Evolutionary conservation across 352 stramenopile genomes (phyloP), one percentile per base, ranked within the genome.

Genomic region (Elongisporangium prolatum): DNA sequence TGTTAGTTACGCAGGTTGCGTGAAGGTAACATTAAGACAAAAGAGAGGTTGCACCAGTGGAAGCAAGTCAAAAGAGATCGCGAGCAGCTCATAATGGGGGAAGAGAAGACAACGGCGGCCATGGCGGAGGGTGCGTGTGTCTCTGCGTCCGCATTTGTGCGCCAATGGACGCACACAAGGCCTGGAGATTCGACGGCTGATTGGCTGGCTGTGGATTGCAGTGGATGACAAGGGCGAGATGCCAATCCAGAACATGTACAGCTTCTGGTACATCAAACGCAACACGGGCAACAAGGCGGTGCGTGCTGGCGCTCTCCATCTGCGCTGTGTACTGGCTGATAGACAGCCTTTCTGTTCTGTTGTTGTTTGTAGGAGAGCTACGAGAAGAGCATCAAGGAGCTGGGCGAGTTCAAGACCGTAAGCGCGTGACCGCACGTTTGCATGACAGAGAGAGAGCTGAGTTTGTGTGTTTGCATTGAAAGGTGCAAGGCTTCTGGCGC

Each of bases 321-420:
- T 64, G 24, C 21, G 25, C 22, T 51, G 7, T 7, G 56, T 37
- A 49, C 17, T 9, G 34, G 5, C 34, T 44, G 34, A 44, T 4
- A 4, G 34, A 4, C 11, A 7, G n/a, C n/a, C n/a, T n/a, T n/a
- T n/a, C n/a, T n/a, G n/a, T 18, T 69, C 21, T 54, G 16, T 49
- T 63, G 58, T 28, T 21, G 14, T 7, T 52, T 54, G 49, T 63
- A 93, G 72, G 86, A 97, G 59, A 96, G 90, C 64, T 97, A 98
- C 58, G 89, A 97, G 63, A 97, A 97, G 60, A 96, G 89, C 59
- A 97, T 98, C 65, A 98, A 98, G 71, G 86, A 90, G 44, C 72
- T 98, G 16, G 86, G 85, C 40, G 85, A 91, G 49, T 98, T 98
- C 66, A 95, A 97, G 69, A 97, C 91, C 48, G 82, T 91, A 24